Evolutionary conservation across 305 asterid species (phyloP), one percentile per base, ranked within the genome.

Genomic region (Coffea humblotiana): DNA sequence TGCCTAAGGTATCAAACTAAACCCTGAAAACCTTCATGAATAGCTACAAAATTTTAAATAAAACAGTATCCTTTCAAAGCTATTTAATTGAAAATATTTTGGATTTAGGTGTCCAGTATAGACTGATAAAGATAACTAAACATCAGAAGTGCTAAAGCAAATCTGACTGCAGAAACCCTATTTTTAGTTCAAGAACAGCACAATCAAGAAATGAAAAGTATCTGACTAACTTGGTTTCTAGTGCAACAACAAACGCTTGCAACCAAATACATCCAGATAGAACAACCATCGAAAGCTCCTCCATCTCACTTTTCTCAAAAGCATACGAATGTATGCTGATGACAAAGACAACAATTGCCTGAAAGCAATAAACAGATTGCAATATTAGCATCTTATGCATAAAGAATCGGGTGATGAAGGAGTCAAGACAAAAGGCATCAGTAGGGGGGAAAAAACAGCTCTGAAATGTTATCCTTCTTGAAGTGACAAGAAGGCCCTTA

Each of bases 211-310:
- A 81, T 80, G 32, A 61, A 80, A 84, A 79, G 83, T 80, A 48
- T 74, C 74, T 32, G 49, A 83, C 97, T 87, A 86, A 95, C 99
- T 90, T 95, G 85, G 99, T 93, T 82, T 95, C 99, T 51, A 95
- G 35, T 64, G 97, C 96, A 79, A 95, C 94, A 48, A 95, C 99
- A 86, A 95, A 95, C 68, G 98, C 99, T 86, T 93, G 99, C 90
- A 95, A 83, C 99, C 99, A 95, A 83, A 95, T 95, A 87, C 99
- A 95, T 79, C 98, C 98, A 47, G 99, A 95, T 29, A 95, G 94
- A 72, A 94, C 99, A 80, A 95, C 99, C 98, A 95, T 92, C 8
- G 98, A 91, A 72, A 92, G 90, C 92, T 95, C 99, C 88, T 95
- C 99, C 98, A 95, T 91, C 90, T 93, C 98, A 86, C 96, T 92